Percentiles rank a stretch among this genome's conserved stretches.
Conservation (phyloP, 257 asterid genomes). For the Datura wrightii region DNA sequence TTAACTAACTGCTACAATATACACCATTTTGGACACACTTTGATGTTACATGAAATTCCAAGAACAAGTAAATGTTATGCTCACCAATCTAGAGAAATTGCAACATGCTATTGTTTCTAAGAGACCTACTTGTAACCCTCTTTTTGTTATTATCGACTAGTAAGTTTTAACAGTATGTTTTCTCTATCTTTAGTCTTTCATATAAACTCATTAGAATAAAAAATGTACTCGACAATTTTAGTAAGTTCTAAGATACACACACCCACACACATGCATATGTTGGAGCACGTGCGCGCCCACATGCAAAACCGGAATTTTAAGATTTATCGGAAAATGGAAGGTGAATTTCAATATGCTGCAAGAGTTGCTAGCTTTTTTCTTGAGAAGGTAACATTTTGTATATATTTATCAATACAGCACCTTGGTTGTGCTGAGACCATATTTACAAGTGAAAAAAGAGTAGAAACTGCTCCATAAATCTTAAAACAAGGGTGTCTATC, state of each 20-base stretch:
- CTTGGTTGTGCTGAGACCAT: too few relatives aligned
- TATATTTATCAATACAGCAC: too few relatives aligned
- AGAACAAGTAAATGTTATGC: background rate
- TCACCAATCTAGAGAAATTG: background rate
- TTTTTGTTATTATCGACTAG: background rate
- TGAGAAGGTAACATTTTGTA: too few relatives aligned
- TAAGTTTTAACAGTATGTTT: background rate
- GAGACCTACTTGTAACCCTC: background rate
- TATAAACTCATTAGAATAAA: background rate
- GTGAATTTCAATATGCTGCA: conserved; percentile 16
- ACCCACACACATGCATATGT: too few relatives aligned
- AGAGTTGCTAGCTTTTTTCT: too few relatives aligned
- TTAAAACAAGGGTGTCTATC: too few relatives aligned
- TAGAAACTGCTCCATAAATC: too few relatives aligned
- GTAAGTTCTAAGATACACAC: background rate
- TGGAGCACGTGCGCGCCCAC: background rate
- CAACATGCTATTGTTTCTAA: background rate
- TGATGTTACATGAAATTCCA: background rate
- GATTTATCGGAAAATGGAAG: background rate
- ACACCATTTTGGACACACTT: conserved; percentile 2
- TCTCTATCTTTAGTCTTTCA: background rate
- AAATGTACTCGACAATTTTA: background rate
- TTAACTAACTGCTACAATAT: background rate
- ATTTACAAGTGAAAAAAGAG: too few relatives aligned
- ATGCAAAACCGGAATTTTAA: background rate